Conservation (phyloP, 2,329 filamentous ascomycete species). For the Stagonosporopsis rhizophila region DNA sequence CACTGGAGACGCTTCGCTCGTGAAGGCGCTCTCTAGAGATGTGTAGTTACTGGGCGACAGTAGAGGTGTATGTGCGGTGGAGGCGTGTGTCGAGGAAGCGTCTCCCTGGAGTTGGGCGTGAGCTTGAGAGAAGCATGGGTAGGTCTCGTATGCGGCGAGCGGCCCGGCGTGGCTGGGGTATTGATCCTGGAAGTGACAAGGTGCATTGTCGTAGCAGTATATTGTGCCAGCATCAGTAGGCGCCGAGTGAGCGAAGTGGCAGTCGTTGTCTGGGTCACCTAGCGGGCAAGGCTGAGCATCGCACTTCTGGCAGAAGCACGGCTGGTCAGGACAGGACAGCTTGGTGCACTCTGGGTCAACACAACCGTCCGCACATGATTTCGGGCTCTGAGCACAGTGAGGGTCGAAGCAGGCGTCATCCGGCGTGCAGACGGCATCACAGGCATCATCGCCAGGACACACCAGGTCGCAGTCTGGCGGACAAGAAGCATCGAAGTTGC, state of each 20-base stretch:
- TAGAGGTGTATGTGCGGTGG: slow-evolving; percentile 37
- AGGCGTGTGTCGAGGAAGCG: slow-evolving; percentile 34
- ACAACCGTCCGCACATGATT: slow-evolving; percentile 42
- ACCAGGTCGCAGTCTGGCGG: slow-evolving; percentile 31
- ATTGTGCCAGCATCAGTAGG: slow-evolving; percentile 41
- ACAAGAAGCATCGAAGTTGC: slow-evolving; percentile 40
- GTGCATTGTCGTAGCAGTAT: slow-evolving; percentile 44
- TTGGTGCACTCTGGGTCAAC: slow-evolving; percentile 47
- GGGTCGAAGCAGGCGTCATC: slow-evolving; percentile 49
- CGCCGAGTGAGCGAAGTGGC: slow-evolving; percentile 43
- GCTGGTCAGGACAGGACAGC: slow-evolving; percentile 35
- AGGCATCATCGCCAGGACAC: slow-evolving; percentile 41
- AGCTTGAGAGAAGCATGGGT: slow-evolving; percentile 41
- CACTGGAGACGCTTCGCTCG: slow-evolving; percentile 35
- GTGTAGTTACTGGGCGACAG: slow-evolving; percentile 45
- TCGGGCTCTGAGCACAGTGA: slow-evolving; percentile 38
- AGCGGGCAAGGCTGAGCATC: slow-evolving; percentile 41
- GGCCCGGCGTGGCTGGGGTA: slow-evolving; percentile 31
- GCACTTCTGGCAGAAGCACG: slow-evolving; percentile 48
- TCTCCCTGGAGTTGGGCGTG: slow-evolving; percentile 27
- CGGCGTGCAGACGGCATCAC: slow-evolving; percentile 38
- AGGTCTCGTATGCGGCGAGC: slow-evolving; percentile 37
- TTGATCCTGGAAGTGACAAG: slow-evolving; percentile 45
- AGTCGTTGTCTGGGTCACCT: slow-evolving; percentile 40
- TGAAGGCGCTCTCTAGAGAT: slow-evolving; percentile 40